Conservation (phyloP, 441 rosid species). For the Corymbia calophylla region DNA sequence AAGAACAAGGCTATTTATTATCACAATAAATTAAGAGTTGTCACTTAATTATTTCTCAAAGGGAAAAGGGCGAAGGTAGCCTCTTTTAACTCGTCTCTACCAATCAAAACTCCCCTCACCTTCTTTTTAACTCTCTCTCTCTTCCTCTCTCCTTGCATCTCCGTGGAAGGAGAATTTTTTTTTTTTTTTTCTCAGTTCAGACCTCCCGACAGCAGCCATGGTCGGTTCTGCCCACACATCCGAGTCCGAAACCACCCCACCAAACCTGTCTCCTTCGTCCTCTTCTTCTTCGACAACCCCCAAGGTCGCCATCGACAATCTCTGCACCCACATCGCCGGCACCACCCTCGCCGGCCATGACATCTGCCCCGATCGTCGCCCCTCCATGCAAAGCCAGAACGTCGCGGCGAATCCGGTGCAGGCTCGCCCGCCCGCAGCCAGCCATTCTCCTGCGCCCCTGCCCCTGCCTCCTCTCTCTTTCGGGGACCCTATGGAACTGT, state of each 20-base stretch:
- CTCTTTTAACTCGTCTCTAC: background rate
- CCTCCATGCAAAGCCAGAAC: background rate
- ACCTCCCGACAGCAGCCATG: background rate
- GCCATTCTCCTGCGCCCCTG: background rate
- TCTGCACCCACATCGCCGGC: background rate
- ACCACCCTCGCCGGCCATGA: background rate
- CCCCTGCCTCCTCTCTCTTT: background rate
- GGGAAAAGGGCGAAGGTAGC: background rate
- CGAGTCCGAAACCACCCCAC: background rate
- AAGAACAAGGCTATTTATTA: too few species aligned
- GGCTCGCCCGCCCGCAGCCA: background rate
- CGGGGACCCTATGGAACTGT: background rate
- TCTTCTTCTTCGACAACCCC: background rate
- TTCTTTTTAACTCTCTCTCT: background rate
- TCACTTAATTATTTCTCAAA: background rate
- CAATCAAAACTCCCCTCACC: background rate
- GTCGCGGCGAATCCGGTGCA: background rate
- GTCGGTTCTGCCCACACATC: background rate
- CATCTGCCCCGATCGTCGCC: background rate
- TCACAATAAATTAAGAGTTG: too few species aligned
- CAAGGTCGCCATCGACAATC: background rate
- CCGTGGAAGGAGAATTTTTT: too few species aligned
- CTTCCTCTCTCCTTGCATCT: background rate
- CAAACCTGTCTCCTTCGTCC: background rate
- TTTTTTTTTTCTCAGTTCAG: background rate